Evolutionary conservation across 352 stramenopile genomes (phyloP).

Genomic region (Thalassiosira hispida): DNA sequence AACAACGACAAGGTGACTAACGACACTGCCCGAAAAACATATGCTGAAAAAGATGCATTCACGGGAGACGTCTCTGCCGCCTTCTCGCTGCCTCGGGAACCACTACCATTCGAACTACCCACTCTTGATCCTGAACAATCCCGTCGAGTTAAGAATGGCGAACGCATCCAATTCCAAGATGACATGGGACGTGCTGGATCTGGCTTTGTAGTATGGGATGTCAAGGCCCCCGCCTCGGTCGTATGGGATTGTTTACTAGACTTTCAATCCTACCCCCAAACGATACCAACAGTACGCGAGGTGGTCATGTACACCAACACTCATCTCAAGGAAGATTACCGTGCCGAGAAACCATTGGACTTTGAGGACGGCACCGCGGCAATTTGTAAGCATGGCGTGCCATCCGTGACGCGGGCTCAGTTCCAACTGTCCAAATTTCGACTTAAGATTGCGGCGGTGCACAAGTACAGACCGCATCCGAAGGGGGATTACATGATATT

Average conservation of each 20-base stretch:
- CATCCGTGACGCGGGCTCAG: constrained; percentile 70
- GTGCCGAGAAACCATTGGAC: constrained; percentile 56
- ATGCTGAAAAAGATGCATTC: constrained; percentile 57
- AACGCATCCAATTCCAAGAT: constrained; percentile 79
- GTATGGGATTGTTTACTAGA: constrained; percentile 83
- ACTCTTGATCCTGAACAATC: constrained; percentile 62
- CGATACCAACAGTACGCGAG: constrained; percentile 75
- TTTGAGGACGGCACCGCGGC: constrained; percentile 61
- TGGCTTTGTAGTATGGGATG: constrained; percentile 80
- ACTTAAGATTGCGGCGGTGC: constrained; percentile 83
- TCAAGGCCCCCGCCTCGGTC: constrained; percentile 70
- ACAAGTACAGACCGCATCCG: constrained; percentile 79
- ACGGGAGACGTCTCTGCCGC: constrained; percentile 48
- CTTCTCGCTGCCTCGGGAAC: constrained; percentile 41
- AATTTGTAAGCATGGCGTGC: constrained; percentile 72
- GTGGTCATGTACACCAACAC: constrained; percentile 81
- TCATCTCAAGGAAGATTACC: constrained; percentile 69
- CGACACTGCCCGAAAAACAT: constrained; percentile 15
- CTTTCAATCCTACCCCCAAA: constrained; percentile 80
- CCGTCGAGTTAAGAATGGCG: constrained; percentile 48
- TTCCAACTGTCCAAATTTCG: constrained; percentile 81
- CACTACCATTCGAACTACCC: constrained; percentile 76
- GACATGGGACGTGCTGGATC: constrained; percentile 81
- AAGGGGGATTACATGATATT: constrained; percentile 84
- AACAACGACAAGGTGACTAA: not conserved